Evolutionary conservation across 2,329 filamentous ascomycete species (phyloP), one percentile per base, ranked within the genome.

Genomic region (Trichoderma afroharzianum): DNA sequence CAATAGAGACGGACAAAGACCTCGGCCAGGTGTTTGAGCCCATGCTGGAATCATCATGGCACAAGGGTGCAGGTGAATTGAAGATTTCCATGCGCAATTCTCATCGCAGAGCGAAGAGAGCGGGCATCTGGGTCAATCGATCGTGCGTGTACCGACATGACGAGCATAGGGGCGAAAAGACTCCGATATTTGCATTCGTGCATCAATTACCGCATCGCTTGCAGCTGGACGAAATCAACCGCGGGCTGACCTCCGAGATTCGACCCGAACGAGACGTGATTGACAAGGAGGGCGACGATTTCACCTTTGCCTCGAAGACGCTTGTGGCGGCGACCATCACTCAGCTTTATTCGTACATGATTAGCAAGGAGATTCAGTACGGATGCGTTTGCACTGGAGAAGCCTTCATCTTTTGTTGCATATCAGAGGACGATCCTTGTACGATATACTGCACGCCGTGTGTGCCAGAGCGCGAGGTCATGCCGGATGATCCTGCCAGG

Each of bases 131-230:
- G 69, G 79, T 76, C 61, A 79, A 82, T 70, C 77, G 81, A 43
- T 82, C 81, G 63, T 77, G 75, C 59, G 74, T 77, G 50, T 75
- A 74, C 70, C 61, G 70, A 0, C 69, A 39, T 26, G 71, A 70
- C 1, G 66, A 74, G 14, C 32, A 53, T 0, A 62, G 73, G 9
- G 50, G 47, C 9, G 28, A 39, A 30, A 71, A 58, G 5, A 67
- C 78, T 6, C 79, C 80, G 1, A 57, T 64, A 1, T 39, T 79
- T 26, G 79, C 79, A 7, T 82, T 82, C 72, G 76, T 83, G 71
- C 82, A 83, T 72, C 82, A 82, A 72, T 71, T 80, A 33, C 82
- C 80, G 28, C 76, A 83, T 70, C 82, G 83, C 74, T 73, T 83
- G 32, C 80, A 72, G 11, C 47, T 67, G 9, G 76, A 80, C 32